Evolutionary conservation across 2,329 filamentous ascomycete species (phyloP).

Genomic region (Stachybotrys chartarum): DNA sequence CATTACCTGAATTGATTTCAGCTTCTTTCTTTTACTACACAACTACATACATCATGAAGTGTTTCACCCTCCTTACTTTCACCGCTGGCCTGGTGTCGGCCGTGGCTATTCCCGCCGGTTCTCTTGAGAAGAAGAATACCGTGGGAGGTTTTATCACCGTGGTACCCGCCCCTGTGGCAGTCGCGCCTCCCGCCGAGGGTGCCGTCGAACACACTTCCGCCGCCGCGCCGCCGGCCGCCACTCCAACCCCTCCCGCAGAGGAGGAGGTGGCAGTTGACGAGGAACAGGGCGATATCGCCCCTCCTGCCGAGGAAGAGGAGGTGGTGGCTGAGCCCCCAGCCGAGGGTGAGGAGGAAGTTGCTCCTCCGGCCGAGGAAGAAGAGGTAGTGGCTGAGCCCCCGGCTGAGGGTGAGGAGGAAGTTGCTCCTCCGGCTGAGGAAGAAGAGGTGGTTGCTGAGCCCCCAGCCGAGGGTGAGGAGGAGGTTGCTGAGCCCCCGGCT

Average conservation of each 20-base stretch:
- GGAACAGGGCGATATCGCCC: too few relatives aligned
- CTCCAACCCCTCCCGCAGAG: not conserved
- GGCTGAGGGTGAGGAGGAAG: not conserved
- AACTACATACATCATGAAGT: constrained; percentile 16
- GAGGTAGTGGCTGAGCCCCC: not conserved
- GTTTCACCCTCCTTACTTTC: constrained; percentile 16
- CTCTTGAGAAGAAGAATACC: not conserved
- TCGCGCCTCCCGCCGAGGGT: not conserved
- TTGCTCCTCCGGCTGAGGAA: not conserved
- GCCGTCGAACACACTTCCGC: not conserved
- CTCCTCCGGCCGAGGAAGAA: not conserved
- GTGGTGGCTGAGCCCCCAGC: too few relatives aligned
- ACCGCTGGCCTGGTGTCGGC: constrained; percentile 22
- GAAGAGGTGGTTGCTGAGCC: not conserved
- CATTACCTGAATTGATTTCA: constrained; percentile 1
- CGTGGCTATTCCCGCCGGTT: constrained; percentile 13
- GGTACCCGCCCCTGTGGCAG: not conserved
- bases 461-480: not conserved
- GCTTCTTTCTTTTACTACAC: not conserved
- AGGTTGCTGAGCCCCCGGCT: not conserved
- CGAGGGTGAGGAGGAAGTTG: not conserved
- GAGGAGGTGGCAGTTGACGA: too few relatives aligned
- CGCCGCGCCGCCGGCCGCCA: not conserved
- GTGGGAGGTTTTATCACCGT: not conserved
- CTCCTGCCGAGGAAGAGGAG: not conserved